These are phyloP conservation scores for Sphaerostilbella broomeana DNA, from an alignment of 2,329 filamentous ascomycete species.

Conservation along the genomic window DNA sequence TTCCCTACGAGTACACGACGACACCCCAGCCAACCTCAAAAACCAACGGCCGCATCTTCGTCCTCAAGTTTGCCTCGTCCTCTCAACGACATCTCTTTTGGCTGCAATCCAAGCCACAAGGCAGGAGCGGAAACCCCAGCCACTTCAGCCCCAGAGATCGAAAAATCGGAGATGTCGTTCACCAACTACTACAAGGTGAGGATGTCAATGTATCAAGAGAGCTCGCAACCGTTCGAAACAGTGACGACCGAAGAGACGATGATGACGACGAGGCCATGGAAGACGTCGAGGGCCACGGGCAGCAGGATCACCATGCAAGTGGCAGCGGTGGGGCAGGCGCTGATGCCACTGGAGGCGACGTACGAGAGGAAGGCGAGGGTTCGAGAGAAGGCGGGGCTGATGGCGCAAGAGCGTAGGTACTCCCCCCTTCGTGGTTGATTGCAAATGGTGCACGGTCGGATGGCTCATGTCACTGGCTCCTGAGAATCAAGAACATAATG, in stretches of 20 bases:
- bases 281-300: conserved; percentile 59
- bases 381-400: conserved; percentile 91
- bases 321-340: conserved; percentile 75
- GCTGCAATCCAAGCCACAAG: conserved; percentile 87
- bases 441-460: conserved; percentile 20
- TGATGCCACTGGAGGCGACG: conserved; percentile 83
- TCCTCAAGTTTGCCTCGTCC: conserved; percentile 88
- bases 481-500: conserved; percentile 12
- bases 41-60: conserved; percentile 84
- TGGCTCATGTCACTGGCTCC: conserved; percentile 14
- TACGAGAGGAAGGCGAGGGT: conserved; percentile 81
- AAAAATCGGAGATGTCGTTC: conserved; percentile 82
- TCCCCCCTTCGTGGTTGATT: conserved; percentile 26
- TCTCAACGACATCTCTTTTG: conserved; percentile 91
- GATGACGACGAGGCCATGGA: conserved; percentile 51
- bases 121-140: conserved; percentile 57
- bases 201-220: conserved; percentile 74
- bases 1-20: conserved; percentile 63
- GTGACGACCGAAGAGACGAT: conserved; percentile 47
- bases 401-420: conserved; percentile 98
- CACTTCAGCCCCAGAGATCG: conserved; percentile 81
- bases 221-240: conserved; percentile 56
- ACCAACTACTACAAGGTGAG: conserved; percentile 78
- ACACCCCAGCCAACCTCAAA: conserved; percentile 53
- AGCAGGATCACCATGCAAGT: conserved; percentile 50